A percentile compares a stretch with the other conserved stretches of the same genome.
phyloP scores from a whole-genome alignment of 352 stramenopile species.

The Globisporangium nagaii region DNA sequence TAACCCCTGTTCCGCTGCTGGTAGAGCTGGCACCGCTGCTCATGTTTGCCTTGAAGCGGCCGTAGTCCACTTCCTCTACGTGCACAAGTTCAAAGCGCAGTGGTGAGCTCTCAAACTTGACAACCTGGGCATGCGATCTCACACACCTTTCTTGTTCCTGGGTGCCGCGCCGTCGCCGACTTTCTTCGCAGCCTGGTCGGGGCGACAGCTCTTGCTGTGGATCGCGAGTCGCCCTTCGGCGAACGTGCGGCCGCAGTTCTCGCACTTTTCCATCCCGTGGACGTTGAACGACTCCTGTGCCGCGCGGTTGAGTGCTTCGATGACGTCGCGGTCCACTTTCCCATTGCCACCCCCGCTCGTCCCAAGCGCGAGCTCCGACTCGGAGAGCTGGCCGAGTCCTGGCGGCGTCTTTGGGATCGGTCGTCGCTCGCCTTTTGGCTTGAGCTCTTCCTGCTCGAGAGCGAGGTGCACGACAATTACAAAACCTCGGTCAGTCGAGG shows the following conservation, averaged over 20 bases:
- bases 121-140: no score
- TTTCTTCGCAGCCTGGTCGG: constrained; percentile 36
- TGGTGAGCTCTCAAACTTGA: background rate
- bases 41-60: background rate
- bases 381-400: constrained; percentile 23
- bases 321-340: constrained; percentile 41
- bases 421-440: constrained; percentile 52
- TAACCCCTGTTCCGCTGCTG: background rate
- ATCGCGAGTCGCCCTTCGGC: constrained; percentile 67
- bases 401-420: constrained; percentile 64
- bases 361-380: constrained; percentile 4
- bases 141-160: constrained; percentile 48
- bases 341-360: constrained; percentile 2
- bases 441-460: constrained; percentile 71
- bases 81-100: background rate
- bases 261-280: constrained; percentile 77
- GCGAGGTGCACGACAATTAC: no score
- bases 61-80: background rate
- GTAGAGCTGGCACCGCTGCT: background rate
- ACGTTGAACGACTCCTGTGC: constrained; percentile 65
- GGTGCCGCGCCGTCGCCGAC: constrained; percentile 43
- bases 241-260: constrained; percentile 69
- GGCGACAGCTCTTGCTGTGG: constrained; percentile 54
- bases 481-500: no score
- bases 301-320: constrained; percentile 64